phyloP scores from a whole-genome alignment of 2,329 filamentous ascomycete species.

The Seiridium unicorne region DNA sequence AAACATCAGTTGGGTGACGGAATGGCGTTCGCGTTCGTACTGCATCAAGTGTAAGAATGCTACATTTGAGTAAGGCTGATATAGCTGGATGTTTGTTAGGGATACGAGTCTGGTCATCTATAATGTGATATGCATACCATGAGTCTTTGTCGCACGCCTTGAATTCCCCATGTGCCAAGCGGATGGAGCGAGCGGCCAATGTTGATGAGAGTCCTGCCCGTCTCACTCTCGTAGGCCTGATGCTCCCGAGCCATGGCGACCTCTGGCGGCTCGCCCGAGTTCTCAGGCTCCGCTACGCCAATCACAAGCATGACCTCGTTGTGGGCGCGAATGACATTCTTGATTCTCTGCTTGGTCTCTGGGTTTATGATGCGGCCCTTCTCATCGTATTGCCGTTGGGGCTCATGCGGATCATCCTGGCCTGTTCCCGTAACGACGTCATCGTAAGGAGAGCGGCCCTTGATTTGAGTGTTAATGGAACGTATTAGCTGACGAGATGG shows the following conservation, averaged over 20 bases:
- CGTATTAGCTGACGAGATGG: background rate
- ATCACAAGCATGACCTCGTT: conserved; percentile 65
- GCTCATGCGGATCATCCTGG: conserved; percentile 36
- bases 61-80: conserved; percentile 46
- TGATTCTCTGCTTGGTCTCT: conserved; percentile 53
- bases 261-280: conserved; percentile 38
- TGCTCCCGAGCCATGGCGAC: conserved; percentile 37
- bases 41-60: conserved; percentile 45
- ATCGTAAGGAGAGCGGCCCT: conserved; percentile 62
- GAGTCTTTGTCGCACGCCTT: conserved; percentile 53
- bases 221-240: conserved; percentile 43
- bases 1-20: conserved; percentile 30
- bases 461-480: conserved; percentile 1
- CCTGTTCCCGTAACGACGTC: conserved; percentile 52
- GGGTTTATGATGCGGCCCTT: conserved; percentile 56
- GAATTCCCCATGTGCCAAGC: conserved; percentile 48
- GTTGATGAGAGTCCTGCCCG: conserved; percentile 38
- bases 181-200: conserved; percentile 36
- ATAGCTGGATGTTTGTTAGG: conserved; percentile 37
- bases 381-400: conserved; percentile 51
- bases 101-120: background rate
- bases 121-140: conserved; percentile 32
- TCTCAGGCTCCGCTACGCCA: conserved; percentile 59
- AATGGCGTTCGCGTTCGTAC: conserved; percentile 30
- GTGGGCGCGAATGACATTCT: conserved; percentile 57